These are phyloP conservation scores for Lentinus brumalis DNA, from an alignment of 768 basidiomycete genomes.

Conservation along the genomic window DNA sequence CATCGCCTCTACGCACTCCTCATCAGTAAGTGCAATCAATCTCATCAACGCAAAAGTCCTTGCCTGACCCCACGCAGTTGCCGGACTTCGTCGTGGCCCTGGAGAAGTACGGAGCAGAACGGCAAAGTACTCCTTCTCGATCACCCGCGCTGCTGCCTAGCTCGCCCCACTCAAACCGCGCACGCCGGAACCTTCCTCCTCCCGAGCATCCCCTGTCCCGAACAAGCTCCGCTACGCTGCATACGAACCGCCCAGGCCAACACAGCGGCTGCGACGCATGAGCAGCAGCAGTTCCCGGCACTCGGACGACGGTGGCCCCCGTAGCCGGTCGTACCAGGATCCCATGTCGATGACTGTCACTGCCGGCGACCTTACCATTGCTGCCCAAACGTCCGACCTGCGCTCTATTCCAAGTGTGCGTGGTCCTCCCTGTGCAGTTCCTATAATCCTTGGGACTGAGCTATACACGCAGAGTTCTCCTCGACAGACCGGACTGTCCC, in stretches of 20 bases:
- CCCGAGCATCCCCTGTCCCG: slow-evolving; percentile 32
- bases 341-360: slow-evolving; percentile 33
- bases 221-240: slow-evolving; percentile 68
- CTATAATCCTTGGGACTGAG: slow-evolving; percentile 10
- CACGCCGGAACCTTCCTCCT: slow-evolving; percentile 23
- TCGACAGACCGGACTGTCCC: not conserved
- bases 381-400: slow-evolving; percentile 36
- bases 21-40: slow-evolving; percentile 48
- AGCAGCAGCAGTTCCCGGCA: slow-evolving; percentile 40
- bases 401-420: slow-evolving; percentile 30
- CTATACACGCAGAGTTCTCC: slow-evolving; percentile 13
- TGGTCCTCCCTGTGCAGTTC: not conserved
- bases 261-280: slow-evolving; percentile 44
- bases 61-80: slow-evolving; percentile 44
- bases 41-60: not conserved
- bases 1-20: slow-evolving; percentile 48
- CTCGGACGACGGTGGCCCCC: slow-evolving; percentile 38
- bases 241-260: slow-evolving; percentile 62
- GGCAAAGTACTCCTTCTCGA: not conserved
- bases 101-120: slow-evolving; percentile 29
- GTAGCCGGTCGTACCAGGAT: slow-evolving; percentile 23
- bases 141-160: slow-evolving; percentile 7
- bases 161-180: slow-evolving; percentile 15
- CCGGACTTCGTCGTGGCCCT: slow-evolving; percentile 68
- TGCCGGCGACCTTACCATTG: slow-evolving; percentile 50